A percentile compares a stretch with the other conserved stretches of the same genome.
Conservation (phyloP, 1,284 basidiomycete genomes). For the Tilletia walkeri region DNA sequence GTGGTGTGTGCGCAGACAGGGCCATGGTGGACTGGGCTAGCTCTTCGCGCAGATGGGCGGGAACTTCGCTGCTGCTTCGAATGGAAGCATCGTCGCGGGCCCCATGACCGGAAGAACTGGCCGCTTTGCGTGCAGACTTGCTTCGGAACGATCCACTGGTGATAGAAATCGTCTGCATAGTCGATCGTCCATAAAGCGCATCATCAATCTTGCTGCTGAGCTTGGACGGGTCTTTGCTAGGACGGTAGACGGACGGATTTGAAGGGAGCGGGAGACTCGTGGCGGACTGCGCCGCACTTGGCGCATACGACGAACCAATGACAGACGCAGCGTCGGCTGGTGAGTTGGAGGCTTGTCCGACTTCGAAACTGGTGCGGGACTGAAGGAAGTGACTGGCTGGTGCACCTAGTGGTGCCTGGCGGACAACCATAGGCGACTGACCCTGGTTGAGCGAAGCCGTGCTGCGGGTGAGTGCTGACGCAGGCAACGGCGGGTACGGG, state of each 20-base stretch:
- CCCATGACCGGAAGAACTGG: background rate
- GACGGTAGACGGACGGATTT: constrained; percentile 38
- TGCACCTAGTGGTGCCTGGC: constrained; percentile 46
- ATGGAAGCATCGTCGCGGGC: constrained; percentile 14
- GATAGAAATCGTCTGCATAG: constrained; percentile 50
- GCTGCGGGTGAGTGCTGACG: constrained; percentile 23
- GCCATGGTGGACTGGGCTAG: constrained; percentile 39
- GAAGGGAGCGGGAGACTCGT: constrained; percentile 15
- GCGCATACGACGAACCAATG: constrained; percentile 14
- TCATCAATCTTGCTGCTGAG: constrained; percentile 41
- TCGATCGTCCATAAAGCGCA: constrained; percentile 44
- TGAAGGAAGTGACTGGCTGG: constrained; percentile 35
- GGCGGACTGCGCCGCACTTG: constrained; percentile 20
- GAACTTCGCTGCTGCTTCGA: constrained; percentile 33
- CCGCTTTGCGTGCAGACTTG: background rate
- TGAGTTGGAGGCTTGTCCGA: background rate
- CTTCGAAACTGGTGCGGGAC: background rate
- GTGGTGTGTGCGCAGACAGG: constrained; percentile 48
- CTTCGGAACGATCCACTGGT: constrained; percentile 36
- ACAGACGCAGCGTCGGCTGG: background rate
- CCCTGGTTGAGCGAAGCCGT: constrained; percentile 21
- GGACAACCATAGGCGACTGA: constrained; percentile 38
- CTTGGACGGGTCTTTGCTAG: constrained; percentile 38
- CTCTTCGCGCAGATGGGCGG: constrained; percentile 43
- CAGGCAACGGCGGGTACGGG: constrained; percentile 34